Percentiles rank a stretch among this genome's conserved stretches.
Evolutionary conservation across 148 eudicot species (phyloP).

Genomic region (Cornus kousa): DNA sequence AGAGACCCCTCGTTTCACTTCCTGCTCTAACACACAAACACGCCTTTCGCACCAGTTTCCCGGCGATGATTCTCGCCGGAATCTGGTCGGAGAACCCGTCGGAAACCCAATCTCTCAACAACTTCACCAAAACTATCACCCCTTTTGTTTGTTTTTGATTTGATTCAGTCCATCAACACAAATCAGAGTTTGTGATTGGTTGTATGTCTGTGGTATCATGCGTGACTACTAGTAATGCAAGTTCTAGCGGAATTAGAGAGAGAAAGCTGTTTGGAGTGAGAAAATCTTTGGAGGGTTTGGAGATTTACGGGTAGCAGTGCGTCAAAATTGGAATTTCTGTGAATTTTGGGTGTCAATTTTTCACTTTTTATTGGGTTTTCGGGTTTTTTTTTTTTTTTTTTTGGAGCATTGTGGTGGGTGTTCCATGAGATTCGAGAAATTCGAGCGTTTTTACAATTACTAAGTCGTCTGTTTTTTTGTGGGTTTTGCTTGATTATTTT

Average conservation of each 20-base stretch:
- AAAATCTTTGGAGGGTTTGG: constrained; percentile 1
- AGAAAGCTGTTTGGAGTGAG: neutral
- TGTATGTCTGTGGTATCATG: neutral
- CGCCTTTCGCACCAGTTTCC: constrained; percentile 13
- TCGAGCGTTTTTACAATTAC: neutral
- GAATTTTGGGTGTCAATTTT: neutral
- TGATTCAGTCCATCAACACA: neutral
- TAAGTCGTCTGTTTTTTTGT: no score
- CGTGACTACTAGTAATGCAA: neutral
- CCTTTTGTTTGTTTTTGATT: neutral
- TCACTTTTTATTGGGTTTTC: neutral
- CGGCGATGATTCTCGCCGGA: constrained; percentile 24
- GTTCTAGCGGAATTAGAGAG: neutral
- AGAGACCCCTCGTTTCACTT: neutral
- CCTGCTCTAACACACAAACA: constrained; percentile 6
- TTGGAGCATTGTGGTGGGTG: constrained; percentile 5
- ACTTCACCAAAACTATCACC: neutral
- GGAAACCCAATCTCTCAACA: neutral
- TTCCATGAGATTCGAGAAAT: neutral
- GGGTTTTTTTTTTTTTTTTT: neutral
- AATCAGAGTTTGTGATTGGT: neutral
- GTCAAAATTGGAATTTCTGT: neutral
- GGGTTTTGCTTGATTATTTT: neutral
- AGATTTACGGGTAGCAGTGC: neutral
- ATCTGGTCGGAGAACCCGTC: constrained; percentile 16